phyloP scores from a whole-genome alignment of 805 yeast species.

The Nakazawaea ishiwadae region DNA sequence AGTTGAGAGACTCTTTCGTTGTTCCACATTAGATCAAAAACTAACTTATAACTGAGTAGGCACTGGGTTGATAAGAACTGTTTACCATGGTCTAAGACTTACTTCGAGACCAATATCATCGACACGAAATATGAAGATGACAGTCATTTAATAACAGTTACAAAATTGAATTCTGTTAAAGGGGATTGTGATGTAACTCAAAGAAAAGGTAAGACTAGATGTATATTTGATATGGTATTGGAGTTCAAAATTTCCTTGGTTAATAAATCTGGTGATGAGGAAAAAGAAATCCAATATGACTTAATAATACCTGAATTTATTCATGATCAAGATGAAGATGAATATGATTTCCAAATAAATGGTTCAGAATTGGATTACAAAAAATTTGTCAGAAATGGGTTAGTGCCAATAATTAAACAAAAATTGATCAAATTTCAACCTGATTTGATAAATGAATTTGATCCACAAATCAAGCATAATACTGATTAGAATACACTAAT shows the following conservation, averaged over 20 bases:
- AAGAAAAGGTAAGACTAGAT: conserved; percentile 75
- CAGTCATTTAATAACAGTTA: conserved; percentile 9
- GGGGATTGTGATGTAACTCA: conserved; percentile 86
- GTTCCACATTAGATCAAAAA: background rate
- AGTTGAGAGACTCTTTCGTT: conserved; percentile 1
- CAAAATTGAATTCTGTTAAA: conserved; percentile 35
- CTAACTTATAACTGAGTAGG: conserved; percentile 30
- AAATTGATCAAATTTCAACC: conserved; percentile 55
- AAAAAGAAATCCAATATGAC: conserved; percentile 37
- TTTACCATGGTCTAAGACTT: conserved; percentile 80
- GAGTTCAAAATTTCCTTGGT: conserved; percentile 40
- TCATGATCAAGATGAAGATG: conserved; percentile 73
- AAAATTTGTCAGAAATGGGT: conserved; percentile 33
- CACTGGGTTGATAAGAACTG: conserved; percentile 99
- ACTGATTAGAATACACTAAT: conserved; percentile 19
- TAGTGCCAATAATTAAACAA: conserved; percentile 47
- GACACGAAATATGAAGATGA: conserved; percentile 25
- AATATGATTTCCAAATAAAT: conserved; percentile 45
- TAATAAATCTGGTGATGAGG: conserved; percentile 27
- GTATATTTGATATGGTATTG: conserved; percentile 65
- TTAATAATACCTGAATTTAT: conserved; percentile 61
- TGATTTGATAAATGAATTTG: conserved; percentile 59
- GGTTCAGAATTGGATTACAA: conserved; percentile 33
- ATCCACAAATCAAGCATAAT: conserved; percentile 56
- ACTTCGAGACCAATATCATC: conserved; percentile 58